Conservation (phyloP, 345 rosid species). For the Brassica juncea region DNA sequence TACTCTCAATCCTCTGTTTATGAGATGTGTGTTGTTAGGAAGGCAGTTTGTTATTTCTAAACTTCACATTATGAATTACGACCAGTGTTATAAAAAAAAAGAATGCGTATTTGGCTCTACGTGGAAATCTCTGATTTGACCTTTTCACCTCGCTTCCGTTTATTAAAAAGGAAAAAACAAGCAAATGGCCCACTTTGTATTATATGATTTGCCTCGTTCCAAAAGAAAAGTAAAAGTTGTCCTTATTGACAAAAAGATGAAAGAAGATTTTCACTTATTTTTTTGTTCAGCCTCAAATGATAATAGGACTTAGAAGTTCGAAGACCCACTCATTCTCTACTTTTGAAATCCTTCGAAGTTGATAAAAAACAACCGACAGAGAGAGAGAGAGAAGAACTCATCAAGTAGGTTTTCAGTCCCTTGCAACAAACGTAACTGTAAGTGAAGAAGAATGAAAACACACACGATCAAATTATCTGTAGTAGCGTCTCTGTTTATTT, state of each 20-base stretch:
- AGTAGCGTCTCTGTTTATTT: constrained; percentile 57
- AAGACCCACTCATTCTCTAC: constrained; percentile 36
- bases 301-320: constrained; percentile 4
- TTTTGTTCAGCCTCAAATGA: constrained; percentile 23
- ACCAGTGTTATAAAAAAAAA: too few species aligned
- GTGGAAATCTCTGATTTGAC: background rate
- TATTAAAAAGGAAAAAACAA: background rate
- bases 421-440: constrained; percentile 24
- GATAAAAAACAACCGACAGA: constrained; percentile 33
- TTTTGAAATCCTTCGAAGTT: constrained; percentile 14
- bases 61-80: too few species aligned
- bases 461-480: constrained; percentile 28
- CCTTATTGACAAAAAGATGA: constrained; percentile 26
- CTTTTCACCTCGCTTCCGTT: constrained; percentile 1
- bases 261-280: background rate
- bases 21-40: too few species aligned
- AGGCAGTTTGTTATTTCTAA: too few species aligned
- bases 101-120: constrained; percentile 9
- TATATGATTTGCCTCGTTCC: constrained; percentile 8
- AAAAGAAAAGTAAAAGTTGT: constrained; percentile 24
- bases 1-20: background rate
- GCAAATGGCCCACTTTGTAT: constrained; percentile 4
- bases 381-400: constrained; percentile 33
- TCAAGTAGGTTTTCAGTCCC: constrained; percentile 21
- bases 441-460: background rate